phyloP scores from a whole-genome alignment of 164 flowering plant genomes.

The Taxillus chinensis region DNA sequence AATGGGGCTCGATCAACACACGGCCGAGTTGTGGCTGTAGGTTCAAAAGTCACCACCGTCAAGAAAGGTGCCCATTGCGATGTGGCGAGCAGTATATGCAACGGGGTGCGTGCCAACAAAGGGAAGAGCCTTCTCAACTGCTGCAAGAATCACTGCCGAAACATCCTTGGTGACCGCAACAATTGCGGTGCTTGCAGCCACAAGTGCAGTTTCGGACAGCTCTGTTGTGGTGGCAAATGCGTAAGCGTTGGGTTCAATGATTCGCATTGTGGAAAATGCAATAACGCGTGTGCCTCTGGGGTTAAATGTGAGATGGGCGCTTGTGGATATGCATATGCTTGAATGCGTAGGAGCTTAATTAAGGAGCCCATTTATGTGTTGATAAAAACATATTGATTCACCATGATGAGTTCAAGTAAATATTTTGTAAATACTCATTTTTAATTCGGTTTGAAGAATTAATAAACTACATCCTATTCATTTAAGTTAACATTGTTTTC shows the following conservation, averaged over 20 bases:
- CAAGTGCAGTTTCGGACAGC: background rate
- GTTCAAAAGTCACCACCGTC: background rate
- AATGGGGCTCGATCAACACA: background rate
- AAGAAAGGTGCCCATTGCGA: slow-evolving; percentile 1
- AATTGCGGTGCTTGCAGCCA: background rate
- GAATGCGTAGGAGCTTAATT: too few species aligned
- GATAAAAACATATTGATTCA: too few species aligned
- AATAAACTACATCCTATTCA: too few species aligned
- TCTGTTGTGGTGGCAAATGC: background rate
- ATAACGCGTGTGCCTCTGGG: background rate
- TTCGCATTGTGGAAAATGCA: background rate
- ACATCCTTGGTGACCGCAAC: background rate
- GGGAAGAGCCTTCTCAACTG: background rate
- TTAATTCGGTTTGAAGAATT: too few species aligned
- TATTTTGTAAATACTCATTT: too few species aligned
- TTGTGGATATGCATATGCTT: background rate
- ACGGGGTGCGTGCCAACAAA: background rate
- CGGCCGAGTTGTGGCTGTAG: background rate
- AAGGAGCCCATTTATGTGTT: too few species aligned
- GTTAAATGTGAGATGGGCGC: background rate
- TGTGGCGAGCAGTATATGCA: background rate
- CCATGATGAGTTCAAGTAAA: too few species aligned
- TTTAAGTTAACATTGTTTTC: too few species aligned
- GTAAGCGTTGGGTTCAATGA: background rate
- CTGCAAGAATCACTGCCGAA: background rate